Conservation (phyloP, 495 filamentous ascomycete genomes). For the Penicillium turbatum region DNA sequence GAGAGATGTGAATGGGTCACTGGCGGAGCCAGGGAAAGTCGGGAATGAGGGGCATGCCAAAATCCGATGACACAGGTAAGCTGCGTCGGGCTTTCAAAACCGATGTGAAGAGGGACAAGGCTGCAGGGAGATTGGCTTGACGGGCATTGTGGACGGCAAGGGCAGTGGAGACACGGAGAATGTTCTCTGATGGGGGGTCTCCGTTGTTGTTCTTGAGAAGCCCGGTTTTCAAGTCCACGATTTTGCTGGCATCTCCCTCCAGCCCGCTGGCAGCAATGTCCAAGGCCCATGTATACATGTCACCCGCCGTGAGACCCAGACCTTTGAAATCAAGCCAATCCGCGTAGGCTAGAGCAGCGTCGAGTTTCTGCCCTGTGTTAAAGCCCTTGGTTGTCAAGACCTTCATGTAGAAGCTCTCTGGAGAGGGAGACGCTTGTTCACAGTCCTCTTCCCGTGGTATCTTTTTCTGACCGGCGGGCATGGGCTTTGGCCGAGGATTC, state of each 20-base stretch:
- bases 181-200: conserved; percentile 58
- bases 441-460: conserved; percentile 70
- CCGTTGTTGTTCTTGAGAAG: conserved; percentile 52
- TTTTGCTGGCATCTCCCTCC: conserved; percentile 36
- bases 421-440: conserved; percentile 55
- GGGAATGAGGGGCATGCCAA: conserved; percentile 40
- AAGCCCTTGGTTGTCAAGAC: conserved; percentile 76
- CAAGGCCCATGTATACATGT: conserved; percentile 68
- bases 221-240: conserved; percentile 58
- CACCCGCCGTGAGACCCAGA: conserved; percentile 52
- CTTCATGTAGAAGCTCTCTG: conserved; percentile 70
- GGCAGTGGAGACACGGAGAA: conserved; percentile 69
- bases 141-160: conserved; percentile 72
- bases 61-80: conserved; percentile 28
- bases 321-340: conserved; percentile 79
- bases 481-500: conserved; percentile 72
- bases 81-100: conserved; percentile 68
- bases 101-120: conserved; percentile 83
- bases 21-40: conserved; percentile 52
- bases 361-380: conserved; percentile 64
- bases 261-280: conserved; percentile 58
- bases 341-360: conserved; percentile 75
- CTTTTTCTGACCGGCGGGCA: conserved; percentile 53
- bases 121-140: conserved; percentile 53
- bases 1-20: conserved; percentile 43